A percentile compares a stretch with the other conserved stretches of the same genome.
These are phyloP conservation scores for Microdochium bolleyi DNA, from an alignment of 2,329 filamentous ascomycete species.

Conservation along the genomic window DNA sequence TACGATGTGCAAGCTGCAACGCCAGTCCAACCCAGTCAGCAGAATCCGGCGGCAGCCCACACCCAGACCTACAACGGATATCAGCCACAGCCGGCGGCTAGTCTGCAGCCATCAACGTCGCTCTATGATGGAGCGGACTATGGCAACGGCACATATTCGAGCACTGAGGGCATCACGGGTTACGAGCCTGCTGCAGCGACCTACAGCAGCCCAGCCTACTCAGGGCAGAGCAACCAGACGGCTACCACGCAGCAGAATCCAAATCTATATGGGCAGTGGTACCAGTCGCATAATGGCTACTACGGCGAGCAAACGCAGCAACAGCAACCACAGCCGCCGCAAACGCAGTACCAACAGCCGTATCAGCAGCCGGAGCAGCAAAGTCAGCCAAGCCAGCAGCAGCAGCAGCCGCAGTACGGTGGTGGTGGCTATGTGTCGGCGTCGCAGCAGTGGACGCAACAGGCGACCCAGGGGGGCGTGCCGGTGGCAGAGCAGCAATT, in stretches of 20 bases:
- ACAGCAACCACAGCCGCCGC: constrained; percentile 2
- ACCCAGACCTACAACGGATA: background rate
- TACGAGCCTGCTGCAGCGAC: constrained; percentile 13
- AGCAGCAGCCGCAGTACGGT: constrained; percentile 4
- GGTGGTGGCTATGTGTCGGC: background rate
- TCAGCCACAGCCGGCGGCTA: background rate
- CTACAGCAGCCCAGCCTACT: constrained; percentile 4
- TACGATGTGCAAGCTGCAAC: background rate
- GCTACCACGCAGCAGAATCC: constrained; percentile 10
- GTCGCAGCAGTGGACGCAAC: background rate
- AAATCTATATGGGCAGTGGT: constrained; percentile 8
- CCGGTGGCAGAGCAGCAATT: background rate
- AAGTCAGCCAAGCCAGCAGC: constrained; percentile 2
- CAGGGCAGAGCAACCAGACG: constrained; percentile 6
- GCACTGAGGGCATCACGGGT: constrained; percentile 11
- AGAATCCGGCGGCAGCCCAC: background rate
- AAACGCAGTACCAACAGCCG: constrained; percentile 7
- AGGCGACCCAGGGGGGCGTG: background rate
- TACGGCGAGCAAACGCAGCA: constrained; percentile 4
- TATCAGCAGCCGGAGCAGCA: constrained; percentile 4
- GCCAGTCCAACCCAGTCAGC: background rate
- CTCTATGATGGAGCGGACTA: background rate
- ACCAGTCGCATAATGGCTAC: constrained; percentile 10
- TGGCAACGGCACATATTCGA: constrained; percentile 1
- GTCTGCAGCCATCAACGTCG: background rate